Percentiles rank a stretch among this genome's conserved stretches.
Conservation (phyloP, 2,329 filamentous ascomycete species). For the Fusarium sp. region DNA sequence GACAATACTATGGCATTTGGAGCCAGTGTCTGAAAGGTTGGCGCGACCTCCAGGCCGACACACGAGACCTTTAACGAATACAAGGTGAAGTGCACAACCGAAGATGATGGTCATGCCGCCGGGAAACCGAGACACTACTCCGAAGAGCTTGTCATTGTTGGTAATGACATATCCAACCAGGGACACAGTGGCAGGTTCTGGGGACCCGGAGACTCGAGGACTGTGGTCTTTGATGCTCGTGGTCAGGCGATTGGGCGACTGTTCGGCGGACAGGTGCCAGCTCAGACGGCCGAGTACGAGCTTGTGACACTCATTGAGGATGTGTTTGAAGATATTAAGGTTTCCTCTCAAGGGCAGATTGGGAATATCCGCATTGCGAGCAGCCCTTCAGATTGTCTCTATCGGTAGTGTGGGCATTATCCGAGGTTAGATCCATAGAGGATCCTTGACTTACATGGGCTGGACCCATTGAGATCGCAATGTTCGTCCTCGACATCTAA, state of each 20-base stretch:
- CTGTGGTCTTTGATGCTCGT: neutral
- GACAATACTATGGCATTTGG: too few relatives aligned
- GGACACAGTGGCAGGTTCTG: neutral
- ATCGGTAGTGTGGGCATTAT: neutral
- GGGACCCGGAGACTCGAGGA: neutral
- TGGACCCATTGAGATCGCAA: neutral
- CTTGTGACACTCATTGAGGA: neutral
- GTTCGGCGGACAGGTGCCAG: neutral
- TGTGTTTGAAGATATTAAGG: neutral
- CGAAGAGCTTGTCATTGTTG: neutral
- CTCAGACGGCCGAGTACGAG: neutral
- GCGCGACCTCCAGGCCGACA: neutral
- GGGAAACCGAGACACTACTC: neutral
- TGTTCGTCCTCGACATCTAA: neutral
- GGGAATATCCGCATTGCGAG: neutral
- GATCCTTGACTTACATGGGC: neutral
- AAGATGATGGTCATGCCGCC: neutral
- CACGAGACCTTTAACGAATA: neutral
- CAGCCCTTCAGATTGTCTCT: neutral
- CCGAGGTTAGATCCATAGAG: neutral
- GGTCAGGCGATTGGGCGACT: neutral
- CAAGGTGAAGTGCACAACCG: neutral
- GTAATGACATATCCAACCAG: neutral
- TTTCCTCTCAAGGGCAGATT: neutral
- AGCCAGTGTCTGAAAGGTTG: neutral